Percentiles rank a stretch among this genome's conserved stretches.
Conservation (phyloP, 2,329 filamentous ascomycete genomes). For the Nothophoma quercina region DNA sequence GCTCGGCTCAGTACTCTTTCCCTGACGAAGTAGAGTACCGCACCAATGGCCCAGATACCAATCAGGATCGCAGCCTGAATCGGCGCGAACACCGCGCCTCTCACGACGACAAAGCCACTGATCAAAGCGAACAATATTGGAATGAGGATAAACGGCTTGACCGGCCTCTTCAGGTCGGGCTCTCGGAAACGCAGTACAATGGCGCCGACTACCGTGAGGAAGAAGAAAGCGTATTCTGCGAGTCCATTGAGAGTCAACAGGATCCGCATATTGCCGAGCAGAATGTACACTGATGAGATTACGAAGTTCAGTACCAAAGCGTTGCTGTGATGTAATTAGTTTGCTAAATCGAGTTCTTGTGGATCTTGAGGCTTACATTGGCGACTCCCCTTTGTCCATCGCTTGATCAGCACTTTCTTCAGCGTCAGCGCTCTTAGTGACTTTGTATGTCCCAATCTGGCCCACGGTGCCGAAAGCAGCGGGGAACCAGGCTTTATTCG, state of each 20-base stretch:
- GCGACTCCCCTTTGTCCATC: constrained; percentile 46
- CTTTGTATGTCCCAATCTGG: constrained; percentile 38
- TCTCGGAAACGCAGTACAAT: constrained; percentile 65
- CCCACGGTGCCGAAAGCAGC: constrained; percentile 37
- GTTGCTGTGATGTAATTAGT: constrained; percentile 28
- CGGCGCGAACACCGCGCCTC: constrained; percentile 47
- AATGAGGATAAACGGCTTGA: constrained; percentile 64
- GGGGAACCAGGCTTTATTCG: constrained; percentile 47
- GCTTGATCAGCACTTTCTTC: constrained; percentile 28
- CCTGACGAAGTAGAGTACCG: constrained; percentile 24
- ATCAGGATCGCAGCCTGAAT: constrained; percentile 41
- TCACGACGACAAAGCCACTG: constrained; percentile 53
- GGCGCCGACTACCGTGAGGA: constrained; percentile 67
- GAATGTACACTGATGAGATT: constrained; percentile 64
- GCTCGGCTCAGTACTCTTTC: not conserved
- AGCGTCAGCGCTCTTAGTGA: constrained; percentile 18
- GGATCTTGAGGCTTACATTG: constrained; percentile 32
- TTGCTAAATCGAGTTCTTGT: no score
- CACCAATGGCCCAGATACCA: constrained; percentile 40
- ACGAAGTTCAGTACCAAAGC: constrained; percentile 44
- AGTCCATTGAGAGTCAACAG: constrained; percentile 61
- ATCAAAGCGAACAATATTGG: constrained; percentile 65
- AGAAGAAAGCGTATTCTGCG: constrained; percentile 67
- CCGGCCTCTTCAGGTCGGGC: constrained; percentile 63
- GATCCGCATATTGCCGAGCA: constrained; percentile 68